Evolutionary conservation across 441 rosid species (phyloP).

Genomic region (Euphorbia schlechtendalii): DNA sequence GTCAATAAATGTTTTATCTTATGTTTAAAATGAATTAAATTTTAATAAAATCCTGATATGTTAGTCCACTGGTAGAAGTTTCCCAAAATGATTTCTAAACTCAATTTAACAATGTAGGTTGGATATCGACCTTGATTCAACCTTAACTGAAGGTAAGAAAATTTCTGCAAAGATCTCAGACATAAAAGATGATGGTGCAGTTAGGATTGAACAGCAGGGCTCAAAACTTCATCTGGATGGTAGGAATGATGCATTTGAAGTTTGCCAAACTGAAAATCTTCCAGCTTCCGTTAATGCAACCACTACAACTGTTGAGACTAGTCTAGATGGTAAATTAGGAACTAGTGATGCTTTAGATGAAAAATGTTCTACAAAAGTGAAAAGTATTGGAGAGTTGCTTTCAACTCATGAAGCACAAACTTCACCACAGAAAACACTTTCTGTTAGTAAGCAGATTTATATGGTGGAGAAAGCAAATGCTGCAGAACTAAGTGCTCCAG

Average conservation of each 20-base stretch:
- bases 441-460: slow-evolving; percentile 24
- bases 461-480: slow-evolving; percentile 18
- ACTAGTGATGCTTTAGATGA: slow-evolving; percentile 23
- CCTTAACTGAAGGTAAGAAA: slow-evolving; percentile 29
- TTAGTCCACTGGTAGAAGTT: neutral
- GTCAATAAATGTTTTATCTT: too few species aligned
- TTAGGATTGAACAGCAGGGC: slow-evolving; percentile 20
- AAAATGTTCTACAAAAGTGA: slow-evolving; percentile 21
- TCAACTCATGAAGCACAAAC: slow-evolving; percentile 15
- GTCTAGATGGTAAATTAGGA: slow-evolving; percentile 16
- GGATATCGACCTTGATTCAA: slow-evolving; percentile 48
- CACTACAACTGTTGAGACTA: slow-evolving; percentile 16
- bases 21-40: too few species aligned
- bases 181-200: slow-evolving; percentile 27
- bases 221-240: slow-evolving; percentile 19
- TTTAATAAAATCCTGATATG: too few species aligned
- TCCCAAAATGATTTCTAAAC: slow-evolving; percentile 8
- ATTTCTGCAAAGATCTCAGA: slow-evolving; percentile 25
- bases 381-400: slow-evolving; percentile 8
- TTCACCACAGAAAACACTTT: slow-evolving; percentile 17
- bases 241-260: slow-evolving; percentile 24
- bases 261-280: slow-evolving; percentile 11
- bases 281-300: slow-evolving; percentile 6
- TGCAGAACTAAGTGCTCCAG: slow-evolving; percentile 18
- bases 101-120: slow-evolving; percentile 38